These are phyloP conservation scores for Saccharomyces paradoxus DNA, from an alignment of 805 yeast genomes.

Conservation along the genomic window DNA sequence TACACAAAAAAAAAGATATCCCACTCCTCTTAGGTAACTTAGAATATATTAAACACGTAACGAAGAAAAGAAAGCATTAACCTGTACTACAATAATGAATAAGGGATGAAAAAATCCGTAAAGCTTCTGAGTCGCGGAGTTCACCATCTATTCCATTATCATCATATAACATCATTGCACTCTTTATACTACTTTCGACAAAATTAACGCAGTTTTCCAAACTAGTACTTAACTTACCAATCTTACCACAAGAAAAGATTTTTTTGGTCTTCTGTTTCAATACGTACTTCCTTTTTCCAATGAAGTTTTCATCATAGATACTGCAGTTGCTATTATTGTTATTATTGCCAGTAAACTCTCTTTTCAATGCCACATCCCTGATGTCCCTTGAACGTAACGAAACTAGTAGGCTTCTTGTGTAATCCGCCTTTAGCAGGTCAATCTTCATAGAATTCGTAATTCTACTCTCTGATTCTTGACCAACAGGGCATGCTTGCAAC, in stretches of 20 bases:
- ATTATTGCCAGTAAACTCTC: constrained; percentile 6
- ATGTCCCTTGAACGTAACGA: constrained; percentile 34
- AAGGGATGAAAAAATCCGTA: constrained; percentile 10
- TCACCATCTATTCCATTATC: constrained; percentile 7
- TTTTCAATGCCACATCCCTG: constrained; percentile 27
- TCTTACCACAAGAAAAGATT: constrained; percentile 24
- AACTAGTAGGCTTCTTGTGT: constrained; percentile 27
- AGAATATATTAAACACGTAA: background rate
- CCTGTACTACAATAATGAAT: constrained; percentile 1
- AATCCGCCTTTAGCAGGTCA: constrained; percentile 32
- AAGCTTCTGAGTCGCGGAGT: constrained; percentile 9
- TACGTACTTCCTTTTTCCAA: background rate
- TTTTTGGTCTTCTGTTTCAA: constrained; percentile 24
- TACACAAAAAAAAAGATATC: background rate
- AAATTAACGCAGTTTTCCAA: constrained; percentile 16
- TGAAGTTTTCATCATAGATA: background rate
- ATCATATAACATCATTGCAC: constrained; percentile 19
- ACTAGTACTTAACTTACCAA: constrained; percentile 14
- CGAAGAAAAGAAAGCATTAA: background rate
- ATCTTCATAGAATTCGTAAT: constrained; percentile 45
- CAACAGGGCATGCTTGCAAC: constrained; percentile 47
- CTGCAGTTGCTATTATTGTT: constrained; percentile 6
- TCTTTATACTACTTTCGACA: constrained; percentile 15
- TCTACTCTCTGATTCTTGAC: constrained; percentile 42
- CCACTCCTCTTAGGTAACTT: background rate